Evolutionary conservation across 148 eudicot species (phyloP).

Genomic region (Rhododendron simsii): DNA sequence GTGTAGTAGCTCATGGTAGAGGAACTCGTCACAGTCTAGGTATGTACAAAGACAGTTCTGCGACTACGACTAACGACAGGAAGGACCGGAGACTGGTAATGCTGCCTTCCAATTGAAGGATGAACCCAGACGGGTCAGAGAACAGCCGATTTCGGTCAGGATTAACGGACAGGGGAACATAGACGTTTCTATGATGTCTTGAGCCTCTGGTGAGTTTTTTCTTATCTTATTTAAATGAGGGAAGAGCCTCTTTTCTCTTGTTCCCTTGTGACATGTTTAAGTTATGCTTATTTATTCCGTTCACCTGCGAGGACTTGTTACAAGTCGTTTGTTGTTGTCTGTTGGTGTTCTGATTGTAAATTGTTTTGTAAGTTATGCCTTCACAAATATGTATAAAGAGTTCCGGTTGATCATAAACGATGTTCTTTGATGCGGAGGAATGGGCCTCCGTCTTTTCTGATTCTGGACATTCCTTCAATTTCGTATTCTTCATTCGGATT

Average conservation of each 20-base stretch:
- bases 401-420: background rate
- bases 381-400: conserved; percentile 2
- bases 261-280: conserved; percentile 20
- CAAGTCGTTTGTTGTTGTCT: conserved; percentile 15
- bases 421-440: background rate
- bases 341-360: conserved; percentile 13
- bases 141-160: conserved; percentile 16
- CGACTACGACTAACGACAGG: conserved; percentile 4
- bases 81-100: conserved; percentile 14
- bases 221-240: conserved; percentile 19
- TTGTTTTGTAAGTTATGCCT: conserved; percentile 12
- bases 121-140: conserved; percentile 16
- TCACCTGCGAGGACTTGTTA: conserved; percentile 15
- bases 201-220: conserved; percentile 32
- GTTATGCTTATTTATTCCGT: conserved; percentile 14
- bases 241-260: conserved; percentile 3
- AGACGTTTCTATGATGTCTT: conserved; percentile 30
- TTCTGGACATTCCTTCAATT: background rate
- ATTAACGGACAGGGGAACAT: conserved; percentile 25
- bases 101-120: conserved; percentile 16
- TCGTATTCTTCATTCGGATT: background rate
- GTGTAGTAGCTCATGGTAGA: conserved; percentile 17
- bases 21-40: conserved; percentile 44
- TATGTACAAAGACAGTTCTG: conserved; percentile 17
- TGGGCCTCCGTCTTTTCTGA: background rate